phyloP scores from a whole-genome alignment of 83 land plant genomes.

The Picea abies region DNA sequence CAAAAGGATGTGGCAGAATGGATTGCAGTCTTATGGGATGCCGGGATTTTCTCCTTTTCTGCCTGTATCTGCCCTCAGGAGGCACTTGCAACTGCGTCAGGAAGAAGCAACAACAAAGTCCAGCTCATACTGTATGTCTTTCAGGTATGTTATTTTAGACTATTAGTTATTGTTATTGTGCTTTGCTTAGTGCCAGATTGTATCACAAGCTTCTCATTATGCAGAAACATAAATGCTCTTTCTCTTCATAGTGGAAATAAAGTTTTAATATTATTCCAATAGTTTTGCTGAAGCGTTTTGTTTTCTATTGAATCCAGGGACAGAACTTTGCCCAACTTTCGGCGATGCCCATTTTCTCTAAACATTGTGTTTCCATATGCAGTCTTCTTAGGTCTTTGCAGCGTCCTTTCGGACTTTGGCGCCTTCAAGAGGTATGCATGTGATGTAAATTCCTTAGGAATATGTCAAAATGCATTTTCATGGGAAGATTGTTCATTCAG shows the following conservation, averaged over 20 bases:
- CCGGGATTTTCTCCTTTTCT: slow-evolving; percentile 56
- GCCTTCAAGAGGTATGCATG: slow-evolving; percentile 62
- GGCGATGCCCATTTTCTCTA: slow-evolving; percentile 21
- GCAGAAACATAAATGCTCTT: not conserved
- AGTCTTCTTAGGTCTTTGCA: slow-evolving; percentile 58
- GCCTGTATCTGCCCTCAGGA: slow-evolving; percentile 63
- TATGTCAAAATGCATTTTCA: not conserved
- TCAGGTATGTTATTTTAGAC: slow-evolving; percentile 40
- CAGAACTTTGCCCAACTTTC: slow-evolving; percentile 50
- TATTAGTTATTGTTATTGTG: not conserved
- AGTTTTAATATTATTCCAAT: not conserved
- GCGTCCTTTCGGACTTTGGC: slow-evolving; percentile 73
- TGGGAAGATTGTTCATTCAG: not conserved
- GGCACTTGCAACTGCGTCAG: slow-evolving; percentile 66
- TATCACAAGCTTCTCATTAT: not conserved
- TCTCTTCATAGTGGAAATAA: not conserved
- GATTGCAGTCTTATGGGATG: slow-evolving; percentile 78
- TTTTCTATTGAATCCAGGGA: slow-evolving; percentile 46
- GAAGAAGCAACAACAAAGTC: slow-evolving; percentile 41
- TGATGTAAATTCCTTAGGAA: not conserved
- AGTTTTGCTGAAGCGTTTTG: not conserved
- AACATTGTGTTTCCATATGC: slow-evolving; percentile 47
- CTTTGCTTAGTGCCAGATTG: not conserved
- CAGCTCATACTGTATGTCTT: slow-evolving; percentile 58
- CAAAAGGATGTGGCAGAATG: slow-evolving; percentile 76